These are phyloP conservation scores for Penicillium thymicola DNA, from an alignment of 2,329 filamentous ascomycete genomes.

Conservation along the genomic window DNA sequence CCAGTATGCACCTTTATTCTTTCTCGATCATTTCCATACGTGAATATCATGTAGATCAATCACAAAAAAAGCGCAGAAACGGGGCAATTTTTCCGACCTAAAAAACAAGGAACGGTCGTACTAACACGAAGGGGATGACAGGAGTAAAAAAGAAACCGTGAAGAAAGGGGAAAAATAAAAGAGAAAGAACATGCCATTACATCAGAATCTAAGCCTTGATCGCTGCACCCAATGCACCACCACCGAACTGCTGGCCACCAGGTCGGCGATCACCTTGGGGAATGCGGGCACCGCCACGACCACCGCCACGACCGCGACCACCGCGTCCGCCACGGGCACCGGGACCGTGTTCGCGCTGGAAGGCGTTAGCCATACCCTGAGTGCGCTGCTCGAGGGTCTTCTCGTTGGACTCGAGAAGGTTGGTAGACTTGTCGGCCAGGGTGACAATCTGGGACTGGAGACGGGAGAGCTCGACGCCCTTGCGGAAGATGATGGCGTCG, in stretches of 20 bases:
- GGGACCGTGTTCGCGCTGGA: slow-evolving; percentile 84
- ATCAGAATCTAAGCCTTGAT: slow-evolving; percentile 48
- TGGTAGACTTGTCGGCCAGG: slow-evolving; percentile 91
- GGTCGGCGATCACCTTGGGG: slow-evolving; percentile 44
- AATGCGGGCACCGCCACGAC: slow-evolving; percentile 37
- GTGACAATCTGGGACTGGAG: slow-evolving; percentile 93
- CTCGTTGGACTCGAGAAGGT: slow-evolving; percentile 95
- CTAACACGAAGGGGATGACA: slow-evolving; percentile 14
- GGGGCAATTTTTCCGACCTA: slow-evolving; percentile 14
- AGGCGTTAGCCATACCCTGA: slow-evolving; percentile 90
- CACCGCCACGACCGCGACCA: slow-evolving; percentile 41
- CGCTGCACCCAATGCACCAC: slow-evolving; percentile 50
- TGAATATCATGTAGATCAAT: slow-evolving; percentile 16
- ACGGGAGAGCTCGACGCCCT: slow-evolving; percentile 95
- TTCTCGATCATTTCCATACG: slow-evolving; percentile 15
- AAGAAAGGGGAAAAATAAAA: slow-evolving; percentile 14
- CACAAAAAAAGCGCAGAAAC: slow-evolving; percentile 15
- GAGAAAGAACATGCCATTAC: slow-evolving; percentile 34
- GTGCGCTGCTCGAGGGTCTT: slow-evolving; percentile 95
- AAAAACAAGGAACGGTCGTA: slow-evolving; percentile 13
- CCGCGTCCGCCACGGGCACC: slow-evolving; percentile 64
- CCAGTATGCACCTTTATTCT: slow-evolving; percentile 14
- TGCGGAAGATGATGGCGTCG: slow-evolving; percentile 95
- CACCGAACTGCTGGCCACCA: slow-evolving; percentile 50
- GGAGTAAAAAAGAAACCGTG: slow-evolving; percentile 21